Evolutionary conservation across 345 rosid genomes (phyloP).

Genomic region (Ceriops decandra): DNA sequence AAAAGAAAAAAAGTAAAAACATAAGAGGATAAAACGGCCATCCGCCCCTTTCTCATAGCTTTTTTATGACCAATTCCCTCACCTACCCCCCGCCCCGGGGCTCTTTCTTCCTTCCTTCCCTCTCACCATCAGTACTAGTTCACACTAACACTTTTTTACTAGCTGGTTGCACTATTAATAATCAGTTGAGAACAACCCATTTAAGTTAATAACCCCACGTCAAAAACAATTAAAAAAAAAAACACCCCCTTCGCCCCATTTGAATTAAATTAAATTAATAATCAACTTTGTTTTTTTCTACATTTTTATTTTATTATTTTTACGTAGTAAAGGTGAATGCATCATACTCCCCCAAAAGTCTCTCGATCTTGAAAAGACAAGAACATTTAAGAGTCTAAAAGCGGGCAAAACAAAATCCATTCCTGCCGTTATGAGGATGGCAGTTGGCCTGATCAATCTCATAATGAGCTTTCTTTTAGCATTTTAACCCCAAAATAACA

Average conservation of each 20-base stretch:
- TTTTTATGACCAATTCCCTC: constrained; percentile 4
- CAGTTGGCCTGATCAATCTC: constrained; percentile 12
- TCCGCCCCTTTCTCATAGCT: constrained; percentile 26
- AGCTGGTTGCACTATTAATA: too few species aligned
- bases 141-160: too few species aligned
- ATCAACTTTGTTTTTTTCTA: neutral
- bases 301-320: constrained; percentile 5
- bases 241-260: too few species aligned
- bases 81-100: too few species aligned
- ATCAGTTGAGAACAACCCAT: too few species aligned
- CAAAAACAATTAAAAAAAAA: too few species aligned
- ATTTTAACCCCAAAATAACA: constrained; percentile 1
- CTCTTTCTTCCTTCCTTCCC: neutral
- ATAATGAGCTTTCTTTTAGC: neutral
- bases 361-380: constrained; percentile 14
- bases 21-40: constrained; percentile 15
- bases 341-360: constrained; percentile 14
- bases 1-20: neutral
- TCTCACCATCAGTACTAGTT: neutral
- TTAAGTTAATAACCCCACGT: too few species aligned
- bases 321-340: neutral
- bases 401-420: neutral
- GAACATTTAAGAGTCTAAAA: neutral
- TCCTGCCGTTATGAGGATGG: neutral
- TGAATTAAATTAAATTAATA: too few species aligned